These are phyloP conservation scores for Volvox reticuliferus DNA, from an alignment of 139 green algal genomes.

Conservation along the genomic window DNA sequence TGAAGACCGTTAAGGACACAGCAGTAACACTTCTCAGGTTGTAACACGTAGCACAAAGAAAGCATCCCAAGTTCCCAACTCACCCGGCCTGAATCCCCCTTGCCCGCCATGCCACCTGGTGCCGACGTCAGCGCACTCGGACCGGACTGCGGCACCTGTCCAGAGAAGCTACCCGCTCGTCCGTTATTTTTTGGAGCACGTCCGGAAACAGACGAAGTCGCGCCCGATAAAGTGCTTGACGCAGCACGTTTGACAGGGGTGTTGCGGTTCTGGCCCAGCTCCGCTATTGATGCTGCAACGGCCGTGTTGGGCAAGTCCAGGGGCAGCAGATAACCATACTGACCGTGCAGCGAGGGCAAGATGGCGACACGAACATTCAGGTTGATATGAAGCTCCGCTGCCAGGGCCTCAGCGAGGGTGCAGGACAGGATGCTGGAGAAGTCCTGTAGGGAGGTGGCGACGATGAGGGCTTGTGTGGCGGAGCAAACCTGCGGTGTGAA, in stretches of 20 bases:
- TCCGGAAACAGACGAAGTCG: background rate
- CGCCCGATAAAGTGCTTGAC: background rate
- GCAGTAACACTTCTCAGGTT: too few relatives aligned
- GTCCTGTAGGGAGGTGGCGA: background rate
- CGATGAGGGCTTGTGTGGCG: background rate
- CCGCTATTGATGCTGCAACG: background rate
- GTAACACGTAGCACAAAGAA: too few relatives aligned
- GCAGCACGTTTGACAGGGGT: background rate
- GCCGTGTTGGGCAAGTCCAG: background rate
- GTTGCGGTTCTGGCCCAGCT: background rate
- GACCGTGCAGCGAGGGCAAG: background rate
- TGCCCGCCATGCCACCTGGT: background rate
- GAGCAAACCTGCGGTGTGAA: background rate
- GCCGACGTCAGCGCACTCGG: background rate
- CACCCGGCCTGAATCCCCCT: background rate
- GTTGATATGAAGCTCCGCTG: slow-evolving; percentile 22
- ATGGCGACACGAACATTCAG: background rate
- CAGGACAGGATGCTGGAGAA: background rate
- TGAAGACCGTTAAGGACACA: too few relatives aligned
- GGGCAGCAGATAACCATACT: background rate
- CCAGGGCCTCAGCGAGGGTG: slow-evolving; percentile 2
- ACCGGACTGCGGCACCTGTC: background rate
- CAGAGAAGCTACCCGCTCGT: background rate
- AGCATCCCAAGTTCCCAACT: too few relatives aligned
- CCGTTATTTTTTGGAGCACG: background rate